These are phyloP conservation scores for Pleurotus ostreatus DNA, from an alignment of 768 basidiomycete genomes.

Conservation along the genomic window DNA sequence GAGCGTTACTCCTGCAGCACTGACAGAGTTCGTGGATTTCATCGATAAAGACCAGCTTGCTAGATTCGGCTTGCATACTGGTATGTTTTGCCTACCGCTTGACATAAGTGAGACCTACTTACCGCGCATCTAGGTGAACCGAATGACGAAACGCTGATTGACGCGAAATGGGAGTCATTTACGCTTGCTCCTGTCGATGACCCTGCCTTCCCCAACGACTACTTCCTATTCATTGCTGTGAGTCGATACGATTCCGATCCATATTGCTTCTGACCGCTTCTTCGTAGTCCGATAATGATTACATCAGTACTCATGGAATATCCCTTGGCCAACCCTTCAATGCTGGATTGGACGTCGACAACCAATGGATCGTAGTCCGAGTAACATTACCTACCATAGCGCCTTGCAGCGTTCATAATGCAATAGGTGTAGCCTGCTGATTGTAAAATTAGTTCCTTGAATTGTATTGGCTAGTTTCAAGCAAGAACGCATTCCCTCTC, in stretches of 20 bases:
- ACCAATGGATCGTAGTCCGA: constrained; percentile 59
- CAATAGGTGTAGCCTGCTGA: constrained; percentile 1
- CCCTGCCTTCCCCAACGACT: constrained; percentile 52
- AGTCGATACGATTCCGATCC: constrained; percentile 16
- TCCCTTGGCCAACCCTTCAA: constrained; percentile 46
- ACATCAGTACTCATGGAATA: constrained; percentile 51
- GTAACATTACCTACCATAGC: constrained; percentile 46
- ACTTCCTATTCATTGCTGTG: constrained; percentile 62
- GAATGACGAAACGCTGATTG: constrained; percentile 49
- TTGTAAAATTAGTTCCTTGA: no score
- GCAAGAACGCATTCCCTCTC: no score
- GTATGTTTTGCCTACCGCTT: constrained; percentile 22
- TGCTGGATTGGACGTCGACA: constrained; percentile 54
- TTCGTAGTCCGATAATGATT: constrained; percentile 58
- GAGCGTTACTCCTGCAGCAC: constrained; percentile 47
- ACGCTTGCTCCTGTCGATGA: constrained; percentile 54
- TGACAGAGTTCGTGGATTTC: constrained; percentile 53
- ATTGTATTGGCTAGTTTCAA: no score
- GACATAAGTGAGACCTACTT: neutral
- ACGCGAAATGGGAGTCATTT: constrained; percentile 66
- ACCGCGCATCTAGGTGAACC: constrained; percentile 33
- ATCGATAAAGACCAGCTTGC: constrained; percentile 50
- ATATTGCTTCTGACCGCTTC: neutral
- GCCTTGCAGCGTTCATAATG: neutral
- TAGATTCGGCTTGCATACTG: constrained; percentile 62